Base-by-base conservation (phyloP, 2,329 filamentous ascomycete genomes). In the Colletotrichum sp. region DNA sequence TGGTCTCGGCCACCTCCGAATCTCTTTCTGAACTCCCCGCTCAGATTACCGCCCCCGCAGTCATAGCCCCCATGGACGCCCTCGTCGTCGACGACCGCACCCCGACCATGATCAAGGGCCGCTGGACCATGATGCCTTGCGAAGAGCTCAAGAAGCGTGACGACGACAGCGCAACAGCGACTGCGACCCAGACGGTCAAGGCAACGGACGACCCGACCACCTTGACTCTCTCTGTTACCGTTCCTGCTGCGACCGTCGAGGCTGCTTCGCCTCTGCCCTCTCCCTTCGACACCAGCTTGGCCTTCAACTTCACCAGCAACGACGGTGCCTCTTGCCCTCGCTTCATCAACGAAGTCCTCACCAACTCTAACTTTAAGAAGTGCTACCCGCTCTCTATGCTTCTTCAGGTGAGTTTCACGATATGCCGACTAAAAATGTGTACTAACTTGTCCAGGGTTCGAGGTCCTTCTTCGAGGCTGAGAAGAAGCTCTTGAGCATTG, bases 321-420 rank as follows among this genome's bases (percentile, higher is more conserved):
- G 85, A 87, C 67, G 89, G 88, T 63, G 82, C 86, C 28, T 86
- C 86, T 7, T 96, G 94, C 81, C 91, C 92, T 5, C 82, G 82
- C 7, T 96, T 96, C 85, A 93, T 98, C 83, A 88, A 90, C 68
- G 84, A 83, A 4, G 92, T 98, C 80, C 89, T 97, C 67, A 86
- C 85, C 63, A 91, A 95, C 81, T 82, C 89, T 8, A 92, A 91
- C 5, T 95, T 97, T 80, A 90, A 91, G 79, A 84, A 89, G 68
- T 99, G 96, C 86, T 92, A 96, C 79, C 95, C 96, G 0, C 88
- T 98, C 73, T 98, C 96, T 2, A 89, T 98, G 80, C 90, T 99
- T 78, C 88, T 99, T 12, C 92, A 95, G 88, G 94, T 95, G 86
- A 82, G 90, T 82, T 12, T 8, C 8, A 18, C 9, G 39, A 7